Evolutionary conservation across 1,284 basidiomycete genomes (phyloP).

Genomic region (Ceratobasidium theobromae): DNA sequence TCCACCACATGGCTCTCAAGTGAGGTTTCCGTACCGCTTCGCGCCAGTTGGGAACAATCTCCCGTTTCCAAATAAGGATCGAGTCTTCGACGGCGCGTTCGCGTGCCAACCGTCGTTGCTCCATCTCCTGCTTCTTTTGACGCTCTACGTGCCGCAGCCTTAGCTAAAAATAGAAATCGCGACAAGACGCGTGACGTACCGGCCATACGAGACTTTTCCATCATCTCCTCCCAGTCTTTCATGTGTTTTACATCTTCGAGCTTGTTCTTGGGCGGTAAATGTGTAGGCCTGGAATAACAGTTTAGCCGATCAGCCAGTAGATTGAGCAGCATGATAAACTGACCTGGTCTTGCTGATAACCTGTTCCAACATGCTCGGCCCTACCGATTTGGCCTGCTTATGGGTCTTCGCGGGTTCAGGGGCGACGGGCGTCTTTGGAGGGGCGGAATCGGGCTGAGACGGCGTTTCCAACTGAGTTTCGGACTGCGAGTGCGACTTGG

Average conservation of each 20-base stretch:
- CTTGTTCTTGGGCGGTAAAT: slow-evolving; percentile 81
- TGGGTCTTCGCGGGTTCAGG: neutral
- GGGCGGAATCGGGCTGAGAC: neutral
- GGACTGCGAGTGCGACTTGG: neutral
- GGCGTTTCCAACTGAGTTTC: neutral
- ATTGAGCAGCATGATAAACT: neutral
- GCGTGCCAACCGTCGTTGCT: slow-evolving; percentile 64
- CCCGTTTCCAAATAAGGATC: slow-evolving; percentile 71
- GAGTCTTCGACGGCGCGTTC: slow-evolving; percentile 71
- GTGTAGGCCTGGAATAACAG: slow-evolving; percentile 55
- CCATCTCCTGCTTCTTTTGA: slow-evolving; percentile 56
- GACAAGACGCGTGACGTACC: slow-evolving; percentile 50
- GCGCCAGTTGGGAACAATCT: slow-evolving; percentile 82
- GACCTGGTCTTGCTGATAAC: slow-evolving; percentile 65
- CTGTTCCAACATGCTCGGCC: slow-evolving; percentile 62
- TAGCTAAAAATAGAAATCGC: slow-evolving; percentile 32
- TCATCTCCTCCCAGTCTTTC: slow-evolving; percentile 90
- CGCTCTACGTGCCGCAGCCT: slow-evolving; percentile 59
- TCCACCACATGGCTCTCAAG: slow-evolving; percentile 85
- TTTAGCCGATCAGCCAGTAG: neutral
- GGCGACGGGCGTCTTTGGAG: slow-evolving; percentile 5
- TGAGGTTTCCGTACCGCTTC: slow-evolving; percentile 57
- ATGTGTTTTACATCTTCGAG: slow-evolving; percentile 83
- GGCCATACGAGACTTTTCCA: slow-evolving; percentile 73
- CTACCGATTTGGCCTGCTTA: slow-evolving; percentile 48